phyloP scores from a whole-genome alignment of 306 rosid genomes.

The Gastrolobium bilobum region DNA sequence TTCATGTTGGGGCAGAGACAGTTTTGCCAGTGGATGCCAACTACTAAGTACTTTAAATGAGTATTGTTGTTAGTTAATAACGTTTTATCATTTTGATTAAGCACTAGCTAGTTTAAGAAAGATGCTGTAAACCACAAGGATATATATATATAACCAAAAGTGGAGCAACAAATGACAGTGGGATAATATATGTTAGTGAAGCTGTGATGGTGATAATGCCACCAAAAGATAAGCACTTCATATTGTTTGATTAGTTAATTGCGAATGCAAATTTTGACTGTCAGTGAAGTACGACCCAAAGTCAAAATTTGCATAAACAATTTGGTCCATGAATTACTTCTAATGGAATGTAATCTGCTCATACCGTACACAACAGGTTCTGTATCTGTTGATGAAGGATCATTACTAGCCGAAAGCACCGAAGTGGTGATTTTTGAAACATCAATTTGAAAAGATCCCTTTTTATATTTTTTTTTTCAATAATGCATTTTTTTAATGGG shows the following conservation, averaged over 20 bases:
- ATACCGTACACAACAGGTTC: background rate
- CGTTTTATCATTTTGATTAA: background rate
- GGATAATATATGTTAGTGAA: background rate
- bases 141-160: background rate
- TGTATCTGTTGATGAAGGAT: background rate
- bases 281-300: background rate
- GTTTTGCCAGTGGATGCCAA: constrained; percentile 10
- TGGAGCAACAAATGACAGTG: constrained; percentile 31
- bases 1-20: constrained; percentile 2
- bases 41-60: constrained; percentile 11
- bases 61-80: constrained; percentile 14
- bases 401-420: constrained; percentile 1
- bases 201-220: constrained; percentile 1
- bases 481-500: background rate
- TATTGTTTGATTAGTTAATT: background rate
- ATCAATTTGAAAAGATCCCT: background rate
- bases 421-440: background rate
- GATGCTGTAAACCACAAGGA: constrained; percentile 1
- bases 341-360: background rate
- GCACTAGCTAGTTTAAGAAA: constrained; percentile 14
- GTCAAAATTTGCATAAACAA: constrained; percentile 35
- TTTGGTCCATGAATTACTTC: background rate
- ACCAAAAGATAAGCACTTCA: constrained; percentile 3
- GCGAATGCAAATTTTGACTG: background rate
- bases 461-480: background rate